Base-by-base conservation (phyloP, 108 stramenopile species). In the Craspedostauros australis region DNA sequence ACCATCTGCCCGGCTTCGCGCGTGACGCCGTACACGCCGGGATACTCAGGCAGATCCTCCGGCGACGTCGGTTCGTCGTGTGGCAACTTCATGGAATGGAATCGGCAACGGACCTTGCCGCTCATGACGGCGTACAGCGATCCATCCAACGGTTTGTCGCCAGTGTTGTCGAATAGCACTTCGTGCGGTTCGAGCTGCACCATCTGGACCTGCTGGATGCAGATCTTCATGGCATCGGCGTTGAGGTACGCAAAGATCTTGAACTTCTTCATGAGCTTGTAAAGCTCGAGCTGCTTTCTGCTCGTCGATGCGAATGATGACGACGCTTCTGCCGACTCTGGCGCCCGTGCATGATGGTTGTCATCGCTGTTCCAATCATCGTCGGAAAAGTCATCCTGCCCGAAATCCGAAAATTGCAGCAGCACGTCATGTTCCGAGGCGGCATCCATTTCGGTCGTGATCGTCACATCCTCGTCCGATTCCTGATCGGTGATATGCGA, bases 51-150 rank as follows among this genome's bases (percentile, higher is more conserved):
- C 15, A 1, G 12, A 0, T 0, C 5, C 23, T 36, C 23, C 46
- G 29, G 49, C 53, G 5, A 37, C 15, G 20, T 14, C 9, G 16
- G 11, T 15, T 50, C 36, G 11, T 27, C 32, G 12, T 46, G 23
- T 2, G 46, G 39, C 14, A 41, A 31, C 23, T 26, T 8, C 40
- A 51, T 44, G 42, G 58, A 46, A 41, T 50, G 33, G 53, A 59
- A 60, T 31, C 23, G 27, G 2, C 46, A 36, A 15, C 46, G 40
- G 11, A 72, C 62, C 39, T 56, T 42, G 47, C 77, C 77, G 3
- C 46, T 32, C 15, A 78, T 48, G 2, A 78, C 65, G 27, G 49
- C 64, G 50, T 64, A 78, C n/a, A 73, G 24, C 2, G 68, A 69
- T 32, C 77, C 77, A 53, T 78, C 77, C 29, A 66, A 57, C 8